Evolutionary conservation across 2,329 filamentous ascomycete genomes (phyloP), one percentile per base, ranked within the genome.

Genomic region (Ophiostoma australiae): DNA sequence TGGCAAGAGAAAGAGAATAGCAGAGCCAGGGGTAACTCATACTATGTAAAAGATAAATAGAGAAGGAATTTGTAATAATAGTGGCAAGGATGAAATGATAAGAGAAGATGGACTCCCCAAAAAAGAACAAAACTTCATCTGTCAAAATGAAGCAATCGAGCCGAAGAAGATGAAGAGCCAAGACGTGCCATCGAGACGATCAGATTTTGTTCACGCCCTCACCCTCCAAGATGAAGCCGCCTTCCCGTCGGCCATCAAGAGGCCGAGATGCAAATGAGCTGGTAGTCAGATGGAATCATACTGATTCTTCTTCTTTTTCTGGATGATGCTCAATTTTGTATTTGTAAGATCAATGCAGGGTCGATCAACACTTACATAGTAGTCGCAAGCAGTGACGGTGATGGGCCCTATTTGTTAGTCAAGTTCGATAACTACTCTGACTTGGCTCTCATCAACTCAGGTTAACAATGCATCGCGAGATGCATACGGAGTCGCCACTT

Each of bases 141-240:
- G 13, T 11, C 3, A 58, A 13, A 27, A 17, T 23, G n/a, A 48
- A 48, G 44, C 17, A n/a, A 48, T 48, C 7, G 17, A 48, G 44
- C 44, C 44, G 27, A 63, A 33, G 27, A 31, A 63, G 58, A 63
- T 63, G 37, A 63, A 8, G 4, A 68, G 65, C 58, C 27, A 33
- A 33, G 58, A 33, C 58, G 58, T 63, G 15, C 11, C 27, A 63
- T 33, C 58, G 27, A 20, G 58, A 23, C 69, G 69, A 70, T 69
- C 69, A 33, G 68, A 11, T 48, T 70, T 44, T 67, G 58, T 61
- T 68, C 61, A 37, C 27, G 23, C 20, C n/a, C 20, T 33, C 48
- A 67, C 35, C 61, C 70, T 68, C 52, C 68, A 70, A 68, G 63
- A 70, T 27, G 3, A 58, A 58, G 52, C 52, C 52, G 52, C 17